Evolutionary conservation across 345 rosid genomes (phyloP).

Genomic region (Lepidium africanum): DNA sequence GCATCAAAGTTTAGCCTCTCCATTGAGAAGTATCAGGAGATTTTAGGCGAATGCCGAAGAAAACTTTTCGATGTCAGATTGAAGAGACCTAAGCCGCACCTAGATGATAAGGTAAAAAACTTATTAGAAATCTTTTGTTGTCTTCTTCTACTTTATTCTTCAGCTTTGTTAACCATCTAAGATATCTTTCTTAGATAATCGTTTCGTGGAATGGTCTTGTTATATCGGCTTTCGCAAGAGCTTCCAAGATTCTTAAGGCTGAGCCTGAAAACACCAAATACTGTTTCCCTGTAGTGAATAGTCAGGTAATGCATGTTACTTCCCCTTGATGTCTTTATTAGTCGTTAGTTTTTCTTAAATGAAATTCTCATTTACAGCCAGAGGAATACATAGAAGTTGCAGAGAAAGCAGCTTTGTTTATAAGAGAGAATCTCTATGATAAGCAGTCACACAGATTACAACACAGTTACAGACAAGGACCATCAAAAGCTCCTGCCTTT

Average conservation of each 20-base stretch:
- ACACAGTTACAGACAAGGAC: constrained; percentile 80
- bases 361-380: constrained; percentile 38
- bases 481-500: constrained; percentile 91
- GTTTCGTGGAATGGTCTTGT: constrained; percentile 94
- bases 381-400: constrained; percentile 74
- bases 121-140: background rate
- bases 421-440: constrained; percentile 57
- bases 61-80: constrained; percentile 70
- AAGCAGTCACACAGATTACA: constrained; percentile 55
- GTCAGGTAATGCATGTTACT: constrained; percentile 44
- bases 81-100: constrained; percentile 75
- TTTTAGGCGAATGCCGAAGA: constrained; percentile 63
- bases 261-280: constrained; percentile 46
- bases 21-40: constrained; percentile 52
- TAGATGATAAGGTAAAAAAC: constrained; percentile 73
- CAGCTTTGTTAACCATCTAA: background rate
- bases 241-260: constrained; percentile 61
- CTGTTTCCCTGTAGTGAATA: constrained; percentile 65
- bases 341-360: background rate
- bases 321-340: background rate
- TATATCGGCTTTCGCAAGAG: constrained; percentile 83
- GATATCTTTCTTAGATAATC: constrained; percentile 50
- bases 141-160: constrained; percentile 8
- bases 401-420: constrained; percentile 72
- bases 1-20: constrained; percentile 58